Conservation (phyloP, 129 eudicot genomes). For the Rutidosis leptorrhynchoides region DNA sequence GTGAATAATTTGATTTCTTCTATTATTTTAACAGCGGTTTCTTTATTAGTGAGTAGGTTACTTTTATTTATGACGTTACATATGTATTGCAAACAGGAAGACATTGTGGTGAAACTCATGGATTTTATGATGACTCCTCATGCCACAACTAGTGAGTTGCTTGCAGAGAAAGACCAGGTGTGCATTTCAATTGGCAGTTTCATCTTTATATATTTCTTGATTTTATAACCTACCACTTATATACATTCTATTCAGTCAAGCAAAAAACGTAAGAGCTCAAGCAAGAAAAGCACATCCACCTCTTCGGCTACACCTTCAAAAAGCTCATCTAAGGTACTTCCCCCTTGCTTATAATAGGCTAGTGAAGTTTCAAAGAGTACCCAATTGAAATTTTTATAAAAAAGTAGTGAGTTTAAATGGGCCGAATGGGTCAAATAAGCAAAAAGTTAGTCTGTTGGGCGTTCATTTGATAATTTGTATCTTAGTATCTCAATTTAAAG, state of each 20-base stretch:
- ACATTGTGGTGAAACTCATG: slow-evolving; percentile 67
- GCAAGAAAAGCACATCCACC: slow-evolving; percentile 50
- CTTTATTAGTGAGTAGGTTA: neutral
- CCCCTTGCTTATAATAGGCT: neutral
- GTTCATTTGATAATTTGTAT: neutral
- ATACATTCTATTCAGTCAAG: slow-evolving; percentile 42
- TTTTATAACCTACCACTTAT: slow-evolving; percentile 2
- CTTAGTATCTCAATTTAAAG: slow-evolving; percentile 5
- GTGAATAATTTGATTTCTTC: neutral
- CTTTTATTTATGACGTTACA: neutral
- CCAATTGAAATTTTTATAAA: neutral
- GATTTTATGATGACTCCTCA: slow-evolving; percentile 86
- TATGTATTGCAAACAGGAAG: slow-evolving; percentile 57
- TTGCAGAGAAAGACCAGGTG: slow-evolving; percentile 91
- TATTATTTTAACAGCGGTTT: neutral
- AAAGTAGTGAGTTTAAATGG: neutral
- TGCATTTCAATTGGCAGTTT: slow-evolving; percentile 4
- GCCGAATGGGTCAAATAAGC: too few species aligned
- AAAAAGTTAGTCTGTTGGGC: too few species aligned
- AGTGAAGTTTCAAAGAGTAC: neutral
- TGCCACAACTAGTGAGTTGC: slow-evolving; percentile 70
- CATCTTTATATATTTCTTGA: slow-evolving; percentile 4
- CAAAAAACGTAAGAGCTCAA: slow-evolving; percentile 65
- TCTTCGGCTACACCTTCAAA: slow-evolving; percentile 52
- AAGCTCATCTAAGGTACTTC: slow-evolving; percentile 74